Percentiles rank a stretch among this genome's conserved stretches.
Conservation (phyloP, 2,329 filamentous ascomycete genomes). For the Madurella mycetomatis region DNA sequence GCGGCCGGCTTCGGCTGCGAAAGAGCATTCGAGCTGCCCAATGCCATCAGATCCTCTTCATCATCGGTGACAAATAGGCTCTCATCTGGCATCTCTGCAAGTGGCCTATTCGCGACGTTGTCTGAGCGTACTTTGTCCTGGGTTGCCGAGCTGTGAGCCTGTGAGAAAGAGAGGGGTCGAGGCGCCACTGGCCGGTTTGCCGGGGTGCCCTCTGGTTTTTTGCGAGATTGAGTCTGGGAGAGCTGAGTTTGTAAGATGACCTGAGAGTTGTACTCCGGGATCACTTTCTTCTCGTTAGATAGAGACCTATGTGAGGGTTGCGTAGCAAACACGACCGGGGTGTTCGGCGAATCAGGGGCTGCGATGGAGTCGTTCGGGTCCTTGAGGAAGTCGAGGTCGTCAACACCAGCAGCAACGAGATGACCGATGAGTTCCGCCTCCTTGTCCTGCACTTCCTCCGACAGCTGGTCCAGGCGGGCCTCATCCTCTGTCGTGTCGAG, state of each 20-base stretch:
- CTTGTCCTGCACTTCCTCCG: slow-evolving; percentile 40
- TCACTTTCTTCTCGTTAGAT: slow-evolving; percentile 32
- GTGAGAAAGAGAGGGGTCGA: background rate
- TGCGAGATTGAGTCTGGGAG: background rate
- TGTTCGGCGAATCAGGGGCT: slow-evolving; percentile 24
- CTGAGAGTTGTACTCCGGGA: slow-evolving; percentile 38
- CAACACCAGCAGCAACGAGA: slow-evolving; percentile 43
- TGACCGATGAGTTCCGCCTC: slow-evolving; percentile 40
- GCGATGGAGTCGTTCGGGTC: slow-evolving; percentile 27
- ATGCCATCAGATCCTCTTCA: slow-evolving; percentile 24
- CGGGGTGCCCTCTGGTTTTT: background rate
- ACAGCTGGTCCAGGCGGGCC: slow-evolving; percentile 44
- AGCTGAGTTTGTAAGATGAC: slow-evolving; percentile 44
- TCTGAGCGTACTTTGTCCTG: background rate
- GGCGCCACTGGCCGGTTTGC: background rate
- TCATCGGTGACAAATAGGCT: slow-evolving; percentile 10
- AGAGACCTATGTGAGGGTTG: slow-evolving; percentile 34
- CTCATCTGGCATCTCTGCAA: slow-evolving; percentile 7
- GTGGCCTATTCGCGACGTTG: background rate
- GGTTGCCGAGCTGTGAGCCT: background rate
- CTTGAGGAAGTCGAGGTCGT: slow-evolving; percentile 38
- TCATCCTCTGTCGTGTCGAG: slow-evolving; percentile 51
- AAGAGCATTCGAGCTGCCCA: slow-evolving; percentile 9
- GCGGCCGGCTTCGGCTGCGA: background rate
- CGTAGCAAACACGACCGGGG: slow-evolving; percentile 41